Percentiles rank a stretch among this genome's conserved stretches.
Conservation (phyloP, 2,329 filamentous ascomycete genomes). For the Colletotrichum tropicicola region DNA sequence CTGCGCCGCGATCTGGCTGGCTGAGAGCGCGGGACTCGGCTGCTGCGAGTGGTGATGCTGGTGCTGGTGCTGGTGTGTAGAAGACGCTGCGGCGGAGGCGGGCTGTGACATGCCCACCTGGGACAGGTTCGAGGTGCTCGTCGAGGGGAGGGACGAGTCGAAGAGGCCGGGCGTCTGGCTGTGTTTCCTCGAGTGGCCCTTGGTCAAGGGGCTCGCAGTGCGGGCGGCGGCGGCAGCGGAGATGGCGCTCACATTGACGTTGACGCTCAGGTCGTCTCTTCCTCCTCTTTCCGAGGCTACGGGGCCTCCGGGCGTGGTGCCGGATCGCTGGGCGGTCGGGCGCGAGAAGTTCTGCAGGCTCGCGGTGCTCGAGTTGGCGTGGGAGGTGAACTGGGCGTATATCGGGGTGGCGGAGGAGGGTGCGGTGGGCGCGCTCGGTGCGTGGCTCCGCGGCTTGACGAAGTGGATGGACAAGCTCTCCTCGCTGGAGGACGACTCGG, state of each 20-base stretch:
- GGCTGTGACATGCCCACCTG: slow-evolving; percentile 56
- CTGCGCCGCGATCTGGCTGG: slow-evolving; percentile 85
- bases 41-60: slow-evolving; percentile 15
- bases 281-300: slow-evolving; percentile 12
- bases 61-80: slow-evolving; percentile 16
- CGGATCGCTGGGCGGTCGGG: slow-evolving; percentile 48
- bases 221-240: slow-evolving; percentile 39
- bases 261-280: slow-evolving; percentile 8
- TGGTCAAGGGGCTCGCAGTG: slow-evolving; percentile 40
- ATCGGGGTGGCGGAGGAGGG: slow-evolving; percentile 42
- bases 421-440: slow-evolving; percentile 28
- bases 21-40: slow-evolving; percentile 54
- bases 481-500: slow-evolving; percentile 57
- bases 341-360: slow-evolving; percentile 68
- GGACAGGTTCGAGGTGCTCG: slow-evolving; percentile 63
- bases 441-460: slow-evolving; percentile 51
- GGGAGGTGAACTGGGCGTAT: slow-evolving; percentile 57
- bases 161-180: slow-evolving; percentile 81
- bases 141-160: slow-evolving; percentile 75
- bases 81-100: slow-evolving; percentile 46
- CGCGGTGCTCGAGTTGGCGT: slow-evolving; percentile 56
- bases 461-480: slow-evolving; percentile 53
- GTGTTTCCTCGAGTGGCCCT: slow-evolving; percentile 68
- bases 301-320: slow-evolving; percentile 23
- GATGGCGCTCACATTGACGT: slow-evolving; percentile 35